Conservation (phyloP, 1,139 yeast genomes). For the Blastobotrys malaysiensis region DNA sequence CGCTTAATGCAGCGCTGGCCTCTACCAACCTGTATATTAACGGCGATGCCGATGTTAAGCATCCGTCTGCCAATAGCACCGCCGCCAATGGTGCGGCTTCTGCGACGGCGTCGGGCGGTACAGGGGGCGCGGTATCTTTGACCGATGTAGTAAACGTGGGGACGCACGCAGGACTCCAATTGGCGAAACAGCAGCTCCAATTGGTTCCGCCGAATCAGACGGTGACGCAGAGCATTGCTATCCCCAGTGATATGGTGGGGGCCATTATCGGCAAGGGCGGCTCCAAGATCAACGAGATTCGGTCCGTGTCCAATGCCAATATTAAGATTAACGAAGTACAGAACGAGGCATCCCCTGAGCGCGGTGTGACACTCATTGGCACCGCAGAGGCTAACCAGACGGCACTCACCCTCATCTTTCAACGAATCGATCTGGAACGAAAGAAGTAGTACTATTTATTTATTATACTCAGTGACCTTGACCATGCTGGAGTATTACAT, state of each 20-base stretch:
- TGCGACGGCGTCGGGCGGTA: neutral
- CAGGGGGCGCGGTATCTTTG: neutral
- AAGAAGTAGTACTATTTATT: neutral
- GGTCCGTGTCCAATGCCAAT: conserved; percentile 67
- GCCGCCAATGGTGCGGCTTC: neutral
- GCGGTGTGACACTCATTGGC: conserved; percentile 70
- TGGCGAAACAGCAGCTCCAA: conserved; percentile 22
- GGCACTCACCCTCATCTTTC: conserved; percentile 25
- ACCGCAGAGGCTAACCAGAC: conserved; percentile 49
- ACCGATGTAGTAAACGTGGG: conserved; percentile 6
- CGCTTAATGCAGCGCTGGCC: conserved; percentile 20
- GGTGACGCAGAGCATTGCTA: conserved; percentile 38
- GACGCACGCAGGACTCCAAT: conserved; percentile 17
- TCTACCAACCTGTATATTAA: conserved; percentile 20
- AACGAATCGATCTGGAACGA: conserved; percentile 25
- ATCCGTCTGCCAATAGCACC: neutral
- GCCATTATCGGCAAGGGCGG: conserved; percentile 82
- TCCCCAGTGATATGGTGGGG: conserved; percentile 77
- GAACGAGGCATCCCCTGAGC: conserved; percentile 34
- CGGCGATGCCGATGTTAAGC: conserved; percentile 8
- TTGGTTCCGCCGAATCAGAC: conserved; percentile 25
- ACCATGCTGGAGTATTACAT: no score
- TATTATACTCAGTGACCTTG: no score
- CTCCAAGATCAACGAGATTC: conserved; percentile 70
- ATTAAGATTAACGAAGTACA: conserved; percentile 36